These are phyloP conservation scores for Mikania micrantha DNA, from an alignment of 129 eudicot species.

Conservation along the genomic window DNA sequence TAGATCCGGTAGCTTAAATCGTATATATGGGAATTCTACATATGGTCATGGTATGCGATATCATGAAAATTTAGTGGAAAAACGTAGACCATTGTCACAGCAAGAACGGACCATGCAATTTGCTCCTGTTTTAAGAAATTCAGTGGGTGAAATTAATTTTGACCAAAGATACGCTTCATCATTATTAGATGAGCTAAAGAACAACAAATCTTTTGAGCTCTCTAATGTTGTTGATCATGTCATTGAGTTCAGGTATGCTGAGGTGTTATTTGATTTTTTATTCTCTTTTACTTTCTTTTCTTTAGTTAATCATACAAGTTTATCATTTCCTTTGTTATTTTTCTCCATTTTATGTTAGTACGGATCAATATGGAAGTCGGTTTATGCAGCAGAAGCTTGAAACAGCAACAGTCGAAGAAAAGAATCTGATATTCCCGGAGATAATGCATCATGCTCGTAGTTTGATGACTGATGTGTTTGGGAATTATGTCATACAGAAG, in stretches of 20 bases:
- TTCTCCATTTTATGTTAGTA: slow-evolving; percentile 33
- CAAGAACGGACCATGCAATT: slow-evolving; percentile 36
- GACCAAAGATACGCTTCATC: slow-evolving; percentile 46
- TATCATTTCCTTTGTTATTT: slow-evolving; percentile 1
- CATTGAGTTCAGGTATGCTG: slow-evolving; percentile 63
- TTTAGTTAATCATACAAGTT: background rate
- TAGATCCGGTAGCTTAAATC: slow-evolving; percentile 37
- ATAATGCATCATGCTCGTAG: slow-evolving; percentile 68
- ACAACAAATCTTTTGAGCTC: slow-evolving; percentile 62
- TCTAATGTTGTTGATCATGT: slow-evolving; percentile 57
- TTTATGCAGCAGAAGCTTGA: slow-evolving; percentile 97
- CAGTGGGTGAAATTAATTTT: slow-evolving; percentile 34
- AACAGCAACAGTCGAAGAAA: slow-evolving; percentile 66
- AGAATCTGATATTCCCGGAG: slow-evolving; percentile 52
- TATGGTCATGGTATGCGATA: slow-evolving; percentile 29
- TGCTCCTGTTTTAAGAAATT: slow-evolving; percentile 28
- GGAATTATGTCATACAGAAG: slow-evolving; percentile 95
- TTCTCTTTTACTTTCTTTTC: background rate
- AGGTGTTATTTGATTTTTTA: background rate
- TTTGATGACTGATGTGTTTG: slow-evolving; percentile 89
- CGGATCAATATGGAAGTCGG: slow-evolving; percentile 89
- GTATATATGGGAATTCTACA: slow-evolving; percentile 32
- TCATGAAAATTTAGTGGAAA: slow-evolving; percentile 36
- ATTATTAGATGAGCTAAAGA: slow-evolving; percentile 54
- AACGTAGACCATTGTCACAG: slow-evolving; percentile 29